Base-by-base conservation (phyloP, 2,329 filamentous ascomycete genomes). In the Penicillium freii region DNA sequence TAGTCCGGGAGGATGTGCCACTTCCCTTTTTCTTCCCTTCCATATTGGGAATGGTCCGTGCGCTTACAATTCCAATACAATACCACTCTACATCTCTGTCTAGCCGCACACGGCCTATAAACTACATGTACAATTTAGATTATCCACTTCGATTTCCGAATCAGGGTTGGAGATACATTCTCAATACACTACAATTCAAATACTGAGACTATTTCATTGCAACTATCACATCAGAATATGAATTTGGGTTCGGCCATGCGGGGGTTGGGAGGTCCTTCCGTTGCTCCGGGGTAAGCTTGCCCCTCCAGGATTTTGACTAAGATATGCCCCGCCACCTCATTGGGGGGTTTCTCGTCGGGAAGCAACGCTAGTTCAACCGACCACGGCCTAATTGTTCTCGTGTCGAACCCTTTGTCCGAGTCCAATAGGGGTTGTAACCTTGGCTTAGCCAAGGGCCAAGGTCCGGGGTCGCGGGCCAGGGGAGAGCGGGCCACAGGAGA, bases 211-310 rank as follows among this genome's bases (percentile, higher is more conserved):
- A n/a, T 36, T 34, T n/a, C 4, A 36, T 53, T 46, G 17, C 21
- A 27, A 27, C 13, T 8, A 45, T 36, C 38, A 51, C 23, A n/a
- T 33, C 13, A 39, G 51, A 53, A 4, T 10, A n/a, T 19, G 38
- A 51, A 61, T 62, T 52, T 52, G 63, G 59, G 51, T 63, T 71
- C 69, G 70, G 70, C 64, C 67, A 71, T 72, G 70, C 70, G 70
- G 68, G 70, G 69, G 62, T 58, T 63, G 60, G 54, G 59, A 57
- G 40, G 57, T 51, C 54, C 62, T 73, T 73, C 70, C 70, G 70
- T 72, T 73, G 64, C 70, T 67, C 70, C 70, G 70, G 70, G 65
- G 50, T 67, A 68, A 71, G 54, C 57, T 62, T 62, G 39, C 51
- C 51, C 51, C 51, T 54, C 54, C 43, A 47, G 15, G 40, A 49